Evolutionary conservation across 2,329 filamentous ascomycete genomes (phyloP).

Genomic region (Stemphylium vesicarium): DNA sequence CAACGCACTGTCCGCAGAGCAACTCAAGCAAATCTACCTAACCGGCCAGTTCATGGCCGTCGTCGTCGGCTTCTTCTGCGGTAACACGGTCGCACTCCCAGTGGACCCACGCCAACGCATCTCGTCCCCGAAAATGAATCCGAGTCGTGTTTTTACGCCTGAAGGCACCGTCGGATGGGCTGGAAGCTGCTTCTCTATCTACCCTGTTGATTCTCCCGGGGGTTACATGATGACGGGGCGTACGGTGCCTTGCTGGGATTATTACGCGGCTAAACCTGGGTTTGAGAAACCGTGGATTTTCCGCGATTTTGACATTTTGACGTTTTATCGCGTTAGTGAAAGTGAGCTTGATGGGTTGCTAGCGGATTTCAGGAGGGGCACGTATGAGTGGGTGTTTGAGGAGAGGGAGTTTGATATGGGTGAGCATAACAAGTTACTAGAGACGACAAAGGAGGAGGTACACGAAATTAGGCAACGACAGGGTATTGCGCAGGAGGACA

Average conservation of each 20-base stretch:
- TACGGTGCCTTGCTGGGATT: constrained; percentile 62
- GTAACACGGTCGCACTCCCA: constrained; percentile 59
- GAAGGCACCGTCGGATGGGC: constrained; percentile 64
- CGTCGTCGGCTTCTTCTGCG: constrained; percentile 63
- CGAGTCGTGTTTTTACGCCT: constrained; percentile 62
- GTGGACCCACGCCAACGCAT: constrained; percentile 62
- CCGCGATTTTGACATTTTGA: constrained; percentile 63
- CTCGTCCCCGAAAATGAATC: constrained; percentile 63
- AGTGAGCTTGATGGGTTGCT: constrained; percentile 59
- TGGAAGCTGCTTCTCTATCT: constrained; percentile 61
- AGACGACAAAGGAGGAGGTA: constrained; percentile 57
- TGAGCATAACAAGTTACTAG: constrained; percentile 59
- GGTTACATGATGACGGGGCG: constrained; percentile 63
- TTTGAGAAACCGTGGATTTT: constrained; percentile 63
- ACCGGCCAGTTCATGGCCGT: constrained; percentile 60
- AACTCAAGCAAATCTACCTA: constrained; percentile 60
- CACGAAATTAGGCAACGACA: constrained; percentile 54
- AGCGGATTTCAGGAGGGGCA: constrained; percentile 57
- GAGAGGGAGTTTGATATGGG: constrained; percentile 62
- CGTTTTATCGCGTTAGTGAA: constrained; percentile 61
- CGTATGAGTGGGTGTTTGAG: constrained; percentile 60
- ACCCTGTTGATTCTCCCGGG: constrained; percentile 63
- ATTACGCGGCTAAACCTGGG: constrained; percentile 58
- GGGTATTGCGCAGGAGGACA: constrained; percentile 55
- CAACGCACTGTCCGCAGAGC: constrained; percentile 58